phyloP scores from a whole-genome alignment of 176 grass and related monocot genomes.

The Luzula sylvatica region DNA sequence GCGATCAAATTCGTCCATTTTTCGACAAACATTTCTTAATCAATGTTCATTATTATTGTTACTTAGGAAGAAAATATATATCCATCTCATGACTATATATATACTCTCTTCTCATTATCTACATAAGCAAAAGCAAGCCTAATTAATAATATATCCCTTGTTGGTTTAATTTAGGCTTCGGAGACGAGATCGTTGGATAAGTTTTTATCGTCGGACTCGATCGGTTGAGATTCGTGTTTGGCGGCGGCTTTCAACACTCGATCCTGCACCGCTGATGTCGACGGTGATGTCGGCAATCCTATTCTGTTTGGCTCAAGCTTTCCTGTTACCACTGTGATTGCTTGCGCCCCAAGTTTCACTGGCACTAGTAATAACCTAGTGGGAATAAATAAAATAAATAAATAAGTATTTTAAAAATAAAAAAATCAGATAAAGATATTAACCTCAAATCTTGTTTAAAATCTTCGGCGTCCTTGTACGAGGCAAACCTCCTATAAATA shows the following conservation, averaged over 20 bases:
- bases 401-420: neutral
- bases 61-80: neutral
- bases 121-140: constrained; percentile 10
- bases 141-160: too few species aligned
- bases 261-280: constrained; percentile 79
- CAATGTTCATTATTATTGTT: too few species aligned
- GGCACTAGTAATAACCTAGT: constrained; percentile 59
- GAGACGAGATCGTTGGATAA: constrained; percentile 37
- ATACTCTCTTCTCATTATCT: neutral
- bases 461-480: constrained; percentile 51
- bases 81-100: neutral
- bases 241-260: constrained; percentile 81
- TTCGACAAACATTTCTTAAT: too few species aligned
- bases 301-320: constrained; percentile 81
- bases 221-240: constrained; percentile 82
- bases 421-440: constrained; percentile 5
- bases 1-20: neutral
- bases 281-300: constrained; percentile 70
- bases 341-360: constrained; percentile 43
- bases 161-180: constrained; percentile 50
- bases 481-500: constrained; percentile 49
- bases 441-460: constrained; percentile 70
- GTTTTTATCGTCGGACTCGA: constrained; percentile 25
- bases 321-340: constrained; percentile 44
- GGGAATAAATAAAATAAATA: neutral